Conservation (phyloP, 1,139 yeast species). For the Saccharomyces pastorianus region DNA sequence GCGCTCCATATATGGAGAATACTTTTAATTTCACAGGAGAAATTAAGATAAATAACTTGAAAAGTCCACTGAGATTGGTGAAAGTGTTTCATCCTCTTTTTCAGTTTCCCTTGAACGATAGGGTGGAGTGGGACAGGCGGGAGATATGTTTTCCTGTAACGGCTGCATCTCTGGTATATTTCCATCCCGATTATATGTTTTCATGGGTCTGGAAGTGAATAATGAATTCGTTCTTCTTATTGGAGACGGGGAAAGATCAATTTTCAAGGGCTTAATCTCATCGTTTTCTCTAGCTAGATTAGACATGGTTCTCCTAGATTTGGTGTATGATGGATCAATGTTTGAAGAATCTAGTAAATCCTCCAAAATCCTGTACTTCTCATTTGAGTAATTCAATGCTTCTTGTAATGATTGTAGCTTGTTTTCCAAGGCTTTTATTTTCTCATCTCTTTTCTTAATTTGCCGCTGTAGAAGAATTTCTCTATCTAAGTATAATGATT, state of each 20-base stretch:
- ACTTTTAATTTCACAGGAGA: not conserved
- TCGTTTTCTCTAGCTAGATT: constrained; percentile 25
- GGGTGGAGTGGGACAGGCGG: constrained; percentile 1
- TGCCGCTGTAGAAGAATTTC: constrained; percentile 1
- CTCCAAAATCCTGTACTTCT: constrained; percentile 26
- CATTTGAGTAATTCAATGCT: constrained; percentile 40
- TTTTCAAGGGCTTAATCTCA: constrained; percentile 10
- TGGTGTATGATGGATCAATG: constrained; percentile 27
- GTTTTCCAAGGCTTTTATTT: not conserved
- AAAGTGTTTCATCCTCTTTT: constrained; percentile 16
- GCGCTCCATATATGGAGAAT: not conserved
- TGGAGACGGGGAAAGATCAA: constrained; percentile 30
- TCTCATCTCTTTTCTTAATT: not conserved
- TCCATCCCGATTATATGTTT: constrained; percentile 2
- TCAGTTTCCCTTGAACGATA: constrained; percentile 13
- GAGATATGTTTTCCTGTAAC: constrained; percentile 1
- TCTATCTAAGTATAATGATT: not conserved
- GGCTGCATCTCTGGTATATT: constrained; percentile 2
- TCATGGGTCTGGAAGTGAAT: constrained; percentile 31
- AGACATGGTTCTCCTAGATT: constrained; percentile 28
- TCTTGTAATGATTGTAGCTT: constrained; percentile 55
- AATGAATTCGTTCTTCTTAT: constrained; percentile 26
- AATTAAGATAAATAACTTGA: constrained; percentile 21
- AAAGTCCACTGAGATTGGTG: constrained; percentile 27
- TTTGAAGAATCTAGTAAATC: constrained; percentile 29